Evolutionary conservation across 352 stramenopile species (phyloP).

Genomic region (Blastocystis sp.): DNA sequence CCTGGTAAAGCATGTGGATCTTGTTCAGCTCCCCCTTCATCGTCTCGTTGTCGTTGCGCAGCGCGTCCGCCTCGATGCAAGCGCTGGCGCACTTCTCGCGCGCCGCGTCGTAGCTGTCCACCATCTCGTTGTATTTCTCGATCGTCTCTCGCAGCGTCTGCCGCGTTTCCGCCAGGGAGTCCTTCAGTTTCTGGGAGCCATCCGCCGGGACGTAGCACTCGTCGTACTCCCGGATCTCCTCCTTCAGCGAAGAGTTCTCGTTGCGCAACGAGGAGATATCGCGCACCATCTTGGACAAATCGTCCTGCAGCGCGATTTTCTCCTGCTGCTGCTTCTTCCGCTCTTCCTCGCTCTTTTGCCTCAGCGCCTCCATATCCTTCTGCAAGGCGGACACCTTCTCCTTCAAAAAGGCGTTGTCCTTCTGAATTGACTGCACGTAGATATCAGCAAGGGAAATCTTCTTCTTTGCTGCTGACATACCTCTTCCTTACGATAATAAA

Average conservation of each 20-base stretch:
- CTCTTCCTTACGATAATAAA: neutral
- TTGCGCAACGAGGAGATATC: slow-evolving; percentile 10
- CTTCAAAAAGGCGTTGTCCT: slow-evolving; percentile 67
- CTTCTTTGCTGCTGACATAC: slow-evolving; percentile 9
- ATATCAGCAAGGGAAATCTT: slow-evolving; percentile 63
- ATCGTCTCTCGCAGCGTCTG: slow-evolving; percentile 47
- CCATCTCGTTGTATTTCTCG: slow-evolving; percentile 62
- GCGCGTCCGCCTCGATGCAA: slow-evolving; percentile 16
- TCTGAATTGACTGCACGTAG: slow-evolving; percentile 69
- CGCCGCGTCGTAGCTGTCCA: slow-evolving; percentile 54
- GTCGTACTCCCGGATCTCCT: slow-evolving; percentile 44
- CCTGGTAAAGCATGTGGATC: slow-evolving; percentile 40
- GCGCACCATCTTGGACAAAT: slow-evolving; percentile 41
- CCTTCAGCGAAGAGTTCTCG: slow-evolving; percentile 22
- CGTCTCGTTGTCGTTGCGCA: slow-evolving; percentile 36
- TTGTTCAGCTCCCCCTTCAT: slow-evolving; percentile 34
- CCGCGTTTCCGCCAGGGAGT: slow-evolving; percentile 30
- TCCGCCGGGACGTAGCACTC: slow-evolving; percentile 29
- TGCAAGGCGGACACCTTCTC: slow-evolving; percentile 31
- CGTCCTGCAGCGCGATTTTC: slow-evolving; percentile 35
- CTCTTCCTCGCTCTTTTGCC: slow-evolving; percentile 11
- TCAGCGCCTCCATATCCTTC: slow-evolving; percentile 25
- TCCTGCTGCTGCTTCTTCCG: slow-evolving; percentile 33
- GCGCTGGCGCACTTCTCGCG: slow-evolving; percentile 23
- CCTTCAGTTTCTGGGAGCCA: slow-evolving; percentile 70